Conservation (phyloP, 129 eudicot genomes). For the Tanacetum coccineum region DNA sequence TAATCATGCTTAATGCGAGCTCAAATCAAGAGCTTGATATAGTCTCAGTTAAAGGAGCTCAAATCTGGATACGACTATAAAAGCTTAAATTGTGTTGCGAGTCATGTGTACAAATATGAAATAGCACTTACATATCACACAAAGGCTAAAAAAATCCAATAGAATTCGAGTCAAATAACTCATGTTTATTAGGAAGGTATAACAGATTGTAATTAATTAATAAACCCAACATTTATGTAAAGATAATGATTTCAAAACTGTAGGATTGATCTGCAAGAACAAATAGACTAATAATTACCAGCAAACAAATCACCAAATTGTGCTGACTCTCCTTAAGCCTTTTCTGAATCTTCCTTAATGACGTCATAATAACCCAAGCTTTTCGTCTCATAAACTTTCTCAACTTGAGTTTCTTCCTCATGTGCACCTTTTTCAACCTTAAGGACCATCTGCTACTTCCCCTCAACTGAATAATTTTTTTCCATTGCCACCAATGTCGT, state of each 20-base stretch:
- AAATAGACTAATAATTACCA: conserved; percentile 82
- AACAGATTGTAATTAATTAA: background rate
- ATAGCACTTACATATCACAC: background rate
- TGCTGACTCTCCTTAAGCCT: conserved; percentile 66
- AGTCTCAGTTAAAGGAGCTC: no score
- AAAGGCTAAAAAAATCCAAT: background rate
- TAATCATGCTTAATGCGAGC: no score
- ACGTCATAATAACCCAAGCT: conserved; percentile 36
- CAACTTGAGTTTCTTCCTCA: conserved; percentile 50
- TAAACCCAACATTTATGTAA: background rate
- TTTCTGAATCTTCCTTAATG: conserved; percentile 42
- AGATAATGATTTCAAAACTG: conserved; percentile 38
- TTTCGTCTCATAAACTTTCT: conserved; percentile 51
- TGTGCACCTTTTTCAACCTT: conserved; percentile 36
- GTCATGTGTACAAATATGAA: no score
- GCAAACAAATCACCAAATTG: conserved; percentile 89
- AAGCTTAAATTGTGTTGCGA: no score
- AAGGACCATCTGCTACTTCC: conserved; percentile 27
- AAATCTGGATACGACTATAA: no score
- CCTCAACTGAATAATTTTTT: conserved; percentile 10
- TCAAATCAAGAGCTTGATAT: no score
- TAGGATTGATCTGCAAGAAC: conserved; percentile 79
- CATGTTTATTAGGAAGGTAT: background rate
- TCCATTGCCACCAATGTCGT: conserved; percentile 26
- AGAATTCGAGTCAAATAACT: background rate